phyloP scores from a whole-genome alignment of 495 filamentous ascomycete genomes.

The Talaromyces thailandensis region DNA sequence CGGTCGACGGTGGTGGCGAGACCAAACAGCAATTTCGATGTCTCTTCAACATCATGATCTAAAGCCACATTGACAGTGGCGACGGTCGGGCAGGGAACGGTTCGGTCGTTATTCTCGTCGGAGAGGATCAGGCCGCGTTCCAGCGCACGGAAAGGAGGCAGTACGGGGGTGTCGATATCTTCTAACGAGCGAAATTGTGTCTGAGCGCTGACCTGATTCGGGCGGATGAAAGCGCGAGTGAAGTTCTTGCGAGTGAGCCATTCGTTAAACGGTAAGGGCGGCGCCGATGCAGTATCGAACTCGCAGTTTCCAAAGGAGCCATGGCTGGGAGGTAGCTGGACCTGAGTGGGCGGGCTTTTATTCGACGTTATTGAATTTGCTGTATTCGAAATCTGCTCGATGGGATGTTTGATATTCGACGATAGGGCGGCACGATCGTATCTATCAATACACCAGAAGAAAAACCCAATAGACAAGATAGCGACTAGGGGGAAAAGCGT shows the following conservation, averaged over 20 bases:
- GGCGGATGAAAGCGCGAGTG: conserved; percentile 38
- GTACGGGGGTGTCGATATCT: conserved; percentile 31
- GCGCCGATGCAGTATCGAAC: conserved; percentile 26
- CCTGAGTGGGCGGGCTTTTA: conserved; percentile 48
- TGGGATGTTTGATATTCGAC: conserved; percentile 30
- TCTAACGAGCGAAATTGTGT: conserved; percentile 34
- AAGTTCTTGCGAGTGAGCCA: conserved; percentile 42
- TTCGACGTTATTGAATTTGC: conserved; percentile 55
- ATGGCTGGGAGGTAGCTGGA: conserved; percentile 12
- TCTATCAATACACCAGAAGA: conserved; percentile 38
- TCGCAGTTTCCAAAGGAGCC: conserved; percentile 19
- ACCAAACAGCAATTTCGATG: conserved; percentile 42
- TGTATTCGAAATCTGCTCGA: conserved; percentile 18
- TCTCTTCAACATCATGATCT: conserved; percentile 37
- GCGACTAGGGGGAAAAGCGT: conserved; percentile 36
- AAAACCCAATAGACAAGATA: conserved; percentile 34
- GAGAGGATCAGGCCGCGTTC: conserved; percentile 39
- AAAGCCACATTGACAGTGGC: conserved; percentile 36
- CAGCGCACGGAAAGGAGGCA: conserved; percentile 35
- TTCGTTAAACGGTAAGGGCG: conserved; percentile 33
- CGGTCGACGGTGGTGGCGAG: conserved; percentile 42
- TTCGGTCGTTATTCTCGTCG: conserved; percentile 23
- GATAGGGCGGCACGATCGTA: conserved; percentile 35
- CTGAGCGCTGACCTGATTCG: conserved; percentile 27
- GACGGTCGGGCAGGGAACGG: conserved; percentile 35